Evolutionary conservation across 306 rosid species (phyloP), one percentile per base, ranked within the genome.

Genomic region (Quercus parvula): DNA sequence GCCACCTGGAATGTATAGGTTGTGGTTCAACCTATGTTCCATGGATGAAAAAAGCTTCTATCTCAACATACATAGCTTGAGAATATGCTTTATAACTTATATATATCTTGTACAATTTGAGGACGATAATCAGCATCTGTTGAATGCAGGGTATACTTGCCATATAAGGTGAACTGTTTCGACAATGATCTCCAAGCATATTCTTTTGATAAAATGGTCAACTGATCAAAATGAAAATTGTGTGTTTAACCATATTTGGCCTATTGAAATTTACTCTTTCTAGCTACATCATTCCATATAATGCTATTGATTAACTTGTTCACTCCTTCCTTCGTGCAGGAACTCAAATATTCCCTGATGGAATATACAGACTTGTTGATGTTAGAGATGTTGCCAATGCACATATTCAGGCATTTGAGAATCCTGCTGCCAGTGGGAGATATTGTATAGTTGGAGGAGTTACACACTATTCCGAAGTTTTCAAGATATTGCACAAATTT

Each of bases 331-430:
- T 79, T 61, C 73, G 71, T 79, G 83, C 78, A 94, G 98, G 97
- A 75, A 61, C 83, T 31, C 77, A 77, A 69, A 84, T 84, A 71
- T 91, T 77, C 82, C 87, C 81, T n/a, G 89, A 94, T 76, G 11
- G 3, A 12, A 55, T 75, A 61, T 19, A 70, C 33, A 91, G 92
- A 75, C 92, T 88, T 93, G 84, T 92, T 22, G 71, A 92, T 49
- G 96, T 94, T 44, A 94, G 88, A 82, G 97, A 94, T 85, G 96
- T 91, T 70, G 94, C 94, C 30, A 74, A 82, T 2, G 96, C 98
- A 12, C 98, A 94, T 79, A 82, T 92, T 81, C 80, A 59, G 61
- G 96, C 97, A 12, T 94, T 74, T 88, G 97, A 94, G 87, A 87
- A 75, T 75, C 85, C 92, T 78, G 88, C 96, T 27, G 96, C 98